Conservation (phyloP, 208 protist species). For the Acanthamoeba sp. region DNA sequence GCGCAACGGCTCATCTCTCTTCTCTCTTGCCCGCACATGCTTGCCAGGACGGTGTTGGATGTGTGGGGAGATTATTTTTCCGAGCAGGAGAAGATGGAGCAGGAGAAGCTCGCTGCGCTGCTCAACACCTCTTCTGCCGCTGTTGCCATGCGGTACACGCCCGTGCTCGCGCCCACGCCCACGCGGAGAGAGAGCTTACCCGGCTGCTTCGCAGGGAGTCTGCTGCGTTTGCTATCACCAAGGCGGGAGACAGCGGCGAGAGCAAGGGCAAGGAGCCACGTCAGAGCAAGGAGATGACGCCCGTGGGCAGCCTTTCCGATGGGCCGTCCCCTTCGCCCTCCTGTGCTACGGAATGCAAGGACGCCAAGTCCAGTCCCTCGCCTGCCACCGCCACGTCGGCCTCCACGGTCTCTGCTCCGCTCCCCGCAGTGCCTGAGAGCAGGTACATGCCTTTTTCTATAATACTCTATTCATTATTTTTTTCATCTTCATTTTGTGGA, state of each 20-base stretch:
- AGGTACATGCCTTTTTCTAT: background rate
- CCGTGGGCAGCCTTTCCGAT: background rate
- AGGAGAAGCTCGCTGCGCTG: constrained; percentile 3
- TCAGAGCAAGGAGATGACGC: background rate
- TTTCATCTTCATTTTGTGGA: too few relatives aligned
- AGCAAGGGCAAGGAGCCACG: background rate
- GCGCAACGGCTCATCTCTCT: too few relatives aligned
- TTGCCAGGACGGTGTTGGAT: background rate
- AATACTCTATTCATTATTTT: too few relatives aligned
- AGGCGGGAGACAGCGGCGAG: background rate
- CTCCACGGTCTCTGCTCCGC: background rate
- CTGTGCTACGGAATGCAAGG: background rate
- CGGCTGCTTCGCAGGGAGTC: background rate
- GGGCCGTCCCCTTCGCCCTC: background rate
- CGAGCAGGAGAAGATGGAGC: constrained; percentile 41
- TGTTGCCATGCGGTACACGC: background rate
- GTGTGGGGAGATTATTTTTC: constrained; percentile 18
- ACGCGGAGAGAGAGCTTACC: too few relatives aligned
- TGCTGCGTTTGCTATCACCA: background rate
- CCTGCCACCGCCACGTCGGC: background rate
- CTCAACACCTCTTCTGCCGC: background rate
- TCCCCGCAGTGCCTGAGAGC: background rate
- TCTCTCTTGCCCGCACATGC: background rate
- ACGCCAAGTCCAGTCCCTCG: background rate
- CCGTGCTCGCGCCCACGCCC: background rate